Base-by-base conservation (phyloP, 805 yeast species). In the Spathaspora hagerdaliae region DNA sequence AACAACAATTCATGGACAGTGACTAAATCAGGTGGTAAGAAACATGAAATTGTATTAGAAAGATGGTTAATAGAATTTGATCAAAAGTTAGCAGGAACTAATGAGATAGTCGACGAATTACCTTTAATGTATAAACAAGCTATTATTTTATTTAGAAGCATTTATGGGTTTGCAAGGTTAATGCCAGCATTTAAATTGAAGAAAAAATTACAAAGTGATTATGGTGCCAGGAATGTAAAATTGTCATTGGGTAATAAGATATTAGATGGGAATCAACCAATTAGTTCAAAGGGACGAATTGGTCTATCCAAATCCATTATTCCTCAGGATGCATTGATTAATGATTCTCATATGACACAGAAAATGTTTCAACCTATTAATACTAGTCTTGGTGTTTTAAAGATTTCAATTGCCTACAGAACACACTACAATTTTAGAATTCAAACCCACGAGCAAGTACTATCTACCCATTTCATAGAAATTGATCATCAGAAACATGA, bases 11-110 rank as follows among this genome's bases (percentile, higher is more conserved):
- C 74, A 11, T 82, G 85, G 77, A 68, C 77, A 8, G 82, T 82
- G 10, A 71, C 84, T 8, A 79, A 74, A 47, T 60, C 65, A 10
- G 85, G 84, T 11, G 71, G 77, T 2, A 80, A 78, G 56, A 85
- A 85, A 56, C 74, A 80, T 13, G 98, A 92, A 63, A 79, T 94
- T n/a, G 97, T 94, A 2, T 67, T 94, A 46, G 99, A 94, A 59
- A 75, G 99, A 48, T 94, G 99, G 99, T 72, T 89, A 24, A 67
- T 94, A 31, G 96, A 91, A 61, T 78, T 91, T 49, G 91, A 85
- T 56, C 64, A 78, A 13, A 68, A 66, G 36, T 62, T 60, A 26
- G 69, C 59, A 59, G 24, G 24, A 19, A 68, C 57, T 7, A 65
- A 63, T 12, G 14, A 38, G n/a, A 60, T 64, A 6, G 48, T 65